Base-by-base conservation (phyloP, 257 asterid species). In the Apocynum venetum region DNA sequence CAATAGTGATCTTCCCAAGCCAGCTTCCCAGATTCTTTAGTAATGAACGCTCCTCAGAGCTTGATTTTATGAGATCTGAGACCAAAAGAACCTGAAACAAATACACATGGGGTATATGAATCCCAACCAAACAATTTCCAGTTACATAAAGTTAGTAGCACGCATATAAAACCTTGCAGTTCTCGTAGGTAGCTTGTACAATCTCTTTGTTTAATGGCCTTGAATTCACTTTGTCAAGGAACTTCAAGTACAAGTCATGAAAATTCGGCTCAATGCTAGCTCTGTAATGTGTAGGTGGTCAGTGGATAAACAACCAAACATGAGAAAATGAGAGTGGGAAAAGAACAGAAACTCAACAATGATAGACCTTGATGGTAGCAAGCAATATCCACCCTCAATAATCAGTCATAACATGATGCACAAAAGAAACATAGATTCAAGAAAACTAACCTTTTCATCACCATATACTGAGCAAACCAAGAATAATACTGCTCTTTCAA, bases 391-490 rank as follows among this genome's bases (percentile, higher is more conserved):
- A n/a, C 25, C n/a, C 6, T 48, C 13, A 12, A 31, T 1, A 17
- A 55, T 36, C 13, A 4, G 64, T 2, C 43, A 25, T 48, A 43
- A 59, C 35, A 55, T n/a, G 64, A 53, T 51, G 36, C 53, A 51
- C 31, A 35, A 3, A 36, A 63, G 20, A 6, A 53, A 80, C 36
- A 77, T 6, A 35, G 44, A 64, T 60, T 59, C 12, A 2, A 44
- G 2, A 79, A 77, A 59, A 44, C 83, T 53, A 49, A 92, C 99
- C 99, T 91, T 83, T 93, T 96, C 99, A 96, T 96, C 82, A 96
- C 98, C 92, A 96, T 86, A 84, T 96, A 96, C 88, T 91, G 94
- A 61, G 99, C 99, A 79, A 96, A 96, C 99, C 99, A 96, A 67
- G 97, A 94, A 87, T 86, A 96, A 74, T 88, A 88, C 80, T 88